Evolutionary conservation across 257 asterid species (phyloP), one percentile per base, ranked within the genome.

Genomic region (Fraxinus excelsior): DNA sequence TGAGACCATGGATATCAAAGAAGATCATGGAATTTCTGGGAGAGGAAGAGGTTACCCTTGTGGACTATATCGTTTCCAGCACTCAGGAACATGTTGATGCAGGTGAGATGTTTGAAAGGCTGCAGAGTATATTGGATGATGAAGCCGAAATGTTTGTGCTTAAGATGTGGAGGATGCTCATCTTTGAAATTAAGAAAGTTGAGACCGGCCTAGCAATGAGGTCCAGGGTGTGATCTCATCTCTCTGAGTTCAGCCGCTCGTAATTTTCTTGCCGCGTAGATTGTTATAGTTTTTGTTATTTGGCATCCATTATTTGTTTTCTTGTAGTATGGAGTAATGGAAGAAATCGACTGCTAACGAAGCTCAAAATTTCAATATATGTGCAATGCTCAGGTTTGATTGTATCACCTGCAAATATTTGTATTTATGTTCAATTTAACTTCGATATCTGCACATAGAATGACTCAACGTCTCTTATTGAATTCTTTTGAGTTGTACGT

Each of bases 91-190:
- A 96, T 79, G 97, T 93, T 14, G 87, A 85, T 78, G 99, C 97
- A 70, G 38, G 84, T 21, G 98, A 92, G 87, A 96, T 96, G 99
- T 91, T 96, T 79, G 93, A 93, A 76, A 91, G 97, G 78, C 98
- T 96, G 76, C 97, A 90, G 74, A 76, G 90, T 62, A 93, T 96
- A 82, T 81, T 96, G 87, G 99, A 96, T n/a, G 99, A 96, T 46
- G 99, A 96, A 85, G 99, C 99, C 25, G 99, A 96, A 82, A 90
- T 96, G 99, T 96, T 93, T 83, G 98, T 96, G 82, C 94, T 96
- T 69, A 96, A 96, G 91, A 93, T 96, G 98, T 96, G 99, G 98
- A 96, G 99, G 85, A 96, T 96, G 99, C 99, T 96, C 44, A 96
- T 96, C 78, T 96, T 91, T 79, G 99, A 96, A 88, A 88, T 96